Base-by-base conservation (phyloP, 2,329 filamentous ascomycete genomes). In the Neopestalotiopsis clavispora region DNA sequence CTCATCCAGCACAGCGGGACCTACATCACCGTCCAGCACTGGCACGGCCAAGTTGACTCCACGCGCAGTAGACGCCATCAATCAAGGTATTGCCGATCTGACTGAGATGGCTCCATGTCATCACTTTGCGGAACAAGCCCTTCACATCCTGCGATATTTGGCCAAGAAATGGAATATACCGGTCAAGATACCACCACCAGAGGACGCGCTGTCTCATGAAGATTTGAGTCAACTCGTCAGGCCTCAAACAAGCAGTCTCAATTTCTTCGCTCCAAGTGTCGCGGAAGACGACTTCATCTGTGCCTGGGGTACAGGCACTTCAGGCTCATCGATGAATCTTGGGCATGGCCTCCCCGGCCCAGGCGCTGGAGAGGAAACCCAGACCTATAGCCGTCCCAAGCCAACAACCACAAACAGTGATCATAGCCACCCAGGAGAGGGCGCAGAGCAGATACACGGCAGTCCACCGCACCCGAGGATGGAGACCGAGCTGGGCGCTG, bases 101-200 rank as follows among this genome's bases (percentile, higher is more conserved):
- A 84, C 84, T 1, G 87, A 90, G 72, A 91, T 91, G 89, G 84
- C 85, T 0, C 85, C 85, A 0, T 89, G 87, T 67, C 87, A 90
- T 72, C 85, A 87, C 68, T 90, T 90, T 73, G 87, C 87, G 12
- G 86, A 88, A 72, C 87, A 89, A 72, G 87, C 87, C 0, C 82
- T 89, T 61, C 87, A 87, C 70, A 90, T 91, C 20, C 78, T 91
- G 4, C 83, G 84, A 1, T 89, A 86, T 70, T 79, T 91, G 1
- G 85, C 87, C 6, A 83, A 82, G 70, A 88, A 89, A 71, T 91
- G 89, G 89, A 81, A 87, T 42, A 84, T 90, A 45, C 80, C 87
- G 1, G 82, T 89, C 2, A 80, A 85, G 1, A 80, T 88, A 63
- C 72, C 66, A 4, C 66, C 71, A 30, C 71, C 69, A 28, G 71